Percentiles rank a stretch among this genome's conserved stretches.
phyloP scores from a whole-genome alignment of 164 flowering plant species.

The Chimonanthus salicifolius region DNA sequence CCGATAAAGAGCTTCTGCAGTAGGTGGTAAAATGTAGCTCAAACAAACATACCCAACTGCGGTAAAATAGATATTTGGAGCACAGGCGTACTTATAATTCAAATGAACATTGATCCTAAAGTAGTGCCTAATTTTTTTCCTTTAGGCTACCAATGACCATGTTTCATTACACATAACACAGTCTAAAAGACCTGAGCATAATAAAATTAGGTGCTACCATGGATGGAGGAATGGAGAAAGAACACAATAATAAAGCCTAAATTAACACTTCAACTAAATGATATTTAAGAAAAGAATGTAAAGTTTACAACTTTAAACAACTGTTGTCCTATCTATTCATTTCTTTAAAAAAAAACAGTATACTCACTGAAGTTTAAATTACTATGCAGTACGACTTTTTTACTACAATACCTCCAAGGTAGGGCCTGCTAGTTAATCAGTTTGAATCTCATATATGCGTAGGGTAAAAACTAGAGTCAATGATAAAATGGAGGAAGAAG shows the following conservation, averaged over 20 bases:
- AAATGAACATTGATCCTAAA: not conserved
- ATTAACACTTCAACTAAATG: not conserved
- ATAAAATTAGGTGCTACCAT: not conserved
- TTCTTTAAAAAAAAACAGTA: not conserved
- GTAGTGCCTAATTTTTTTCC: not conserved
- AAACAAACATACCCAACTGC: not conserved
- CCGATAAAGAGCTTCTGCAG: slow-evolving; percentile 82
- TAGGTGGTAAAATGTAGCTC: slow-evolving; percentile 7
- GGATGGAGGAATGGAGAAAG: not conserved
- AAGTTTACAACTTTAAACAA: not conserved
- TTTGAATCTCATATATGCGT: not conserved
- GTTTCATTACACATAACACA: not conserved
- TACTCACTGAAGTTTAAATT: not conserved
- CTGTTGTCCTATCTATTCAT: not conserved
- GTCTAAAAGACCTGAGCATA: not conserved
- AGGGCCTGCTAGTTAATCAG: not conserved
- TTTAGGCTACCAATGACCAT: not conserved
- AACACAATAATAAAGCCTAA: no score
- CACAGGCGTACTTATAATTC: not conserved
- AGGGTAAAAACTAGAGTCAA: not conserved
- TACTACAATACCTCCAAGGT: not conserved
- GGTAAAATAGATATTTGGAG: not conserved
- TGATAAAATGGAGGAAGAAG: no score
- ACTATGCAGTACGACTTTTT: no score
- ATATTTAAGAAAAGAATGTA: no score